These are phyloP conservation scores for Arthroderma uncinatum DNA, from an alignment of 2,329 filamentous ascomycete species.

Conservation along the genomic window DNA sequence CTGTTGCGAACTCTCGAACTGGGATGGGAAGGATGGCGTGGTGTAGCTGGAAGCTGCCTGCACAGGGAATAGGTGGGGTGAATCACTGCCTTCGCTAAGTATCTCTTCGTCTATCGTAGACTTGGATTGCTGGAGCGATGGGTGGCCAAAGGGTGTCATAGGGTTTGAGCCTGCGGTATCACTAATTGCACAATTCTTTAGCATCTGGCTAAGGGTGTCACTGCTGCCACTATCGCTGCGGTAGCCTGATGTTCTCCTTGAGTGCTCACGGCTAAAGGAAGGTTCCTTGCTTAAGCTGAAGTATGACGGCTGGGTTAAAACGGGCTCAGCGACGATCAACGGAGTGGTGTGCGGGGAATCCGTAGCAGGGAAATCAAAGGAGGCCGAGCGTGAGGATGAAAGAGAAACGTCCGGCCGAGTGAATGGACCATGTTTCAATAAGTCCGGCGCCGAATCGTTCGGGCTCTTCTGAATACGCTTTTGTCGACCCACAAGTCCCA, in stretches of 20 bases:
- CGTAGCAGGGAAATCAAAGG: conserved; percentile 72
- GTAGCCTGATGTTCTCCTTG: conserved; percentile 61
- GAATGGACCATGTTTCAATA: conserved; percentile 87
- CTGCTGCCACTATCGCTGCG: conserved; percentile 89
- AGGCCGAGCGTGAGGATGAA: conserved; percentile 82
- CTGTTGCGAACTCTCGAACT: conserved; percentile 39
- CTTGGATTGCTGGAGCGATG: conserved; percentile 11
- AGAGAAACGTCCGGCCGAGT: conserved; percentile 69
- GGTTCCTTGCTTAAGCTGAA: conserved; percentile 52
- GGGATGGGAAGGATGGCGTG: conserved; percentile 18
- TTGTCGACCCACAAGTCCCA: conserved; percentile 93
- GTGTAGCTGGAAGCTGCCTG: conserved; percentile 47
- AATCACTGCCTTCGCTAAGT: conserved; percentile 59
- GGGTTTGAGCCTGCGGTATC: conserved; percentile 34
- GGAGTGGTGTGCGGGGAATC: conserved; percentile 78
- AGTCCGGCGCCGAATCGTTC: conserved; percentile 76
- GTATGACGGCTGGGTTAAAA: conserved; percentile 74
- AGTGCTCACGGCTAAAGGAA: conserved; percentile 47
- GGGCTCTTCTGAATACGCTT: conserved; percentile 75
- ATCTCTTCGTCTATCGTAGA: conserved; percentile 56
- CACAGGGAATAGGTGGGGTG: conserved; percentile 64
- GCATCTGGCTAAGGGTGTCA: conserved; percentile 71
- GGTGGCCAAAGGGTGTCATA: conserved; percentile 18
- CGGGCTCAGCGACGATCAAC: conserved; percentile 66
- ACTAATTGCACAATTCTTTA: conserved; percentile 64